These are phyloP conservation scores for Torulaspora maleeae DNA, from an alignment of 805 yeast genomes.

Conservation along the genomic window DNA sequence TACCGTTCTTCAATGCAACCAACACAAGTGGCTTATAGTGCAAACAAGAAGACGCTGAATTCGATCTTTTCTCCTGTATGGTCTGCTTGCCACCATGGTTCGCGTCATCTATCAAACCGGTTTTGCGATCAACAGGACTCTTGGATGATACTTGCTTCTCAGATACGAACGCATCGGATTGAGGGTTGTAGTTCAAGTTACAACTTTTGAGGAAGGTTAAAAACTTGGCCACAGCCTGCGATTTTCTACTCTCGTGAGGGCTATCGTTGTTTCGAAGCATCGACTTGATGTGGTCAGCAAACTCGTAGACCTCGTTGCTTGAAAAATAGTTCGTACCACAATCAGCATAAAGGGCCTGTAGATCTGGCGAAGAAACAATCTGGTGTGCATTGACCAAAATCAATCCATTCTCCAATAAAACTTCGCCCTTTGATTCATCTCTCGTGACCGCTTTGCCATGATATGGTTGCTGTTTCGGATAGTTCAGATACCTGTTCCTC, in stretches of 20 bases:
- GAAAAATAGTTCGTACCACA: conserved; percentile 54
- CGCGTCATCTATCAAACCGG: conserved; percentile 12
- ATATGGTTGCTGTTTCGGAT: conserved; percentile 10
- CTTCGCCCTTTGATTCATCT: conserved; percentile 15
- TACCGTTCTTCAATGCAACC: conserved; percentile 58
- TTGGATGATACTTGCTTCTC: conserved; percentile 19
- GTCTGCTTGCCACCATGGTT: conserved; percentile 4
- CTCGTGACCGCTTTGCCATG: conserved; percentile 2
- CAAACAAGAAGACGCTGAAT: conserved; percentile 28
- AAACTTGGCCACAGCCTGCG: conserved; percentile 25
- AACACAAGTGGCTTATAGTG: conserved; percentile 38
- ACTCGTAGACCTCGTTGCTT: conserved; percentile 37
- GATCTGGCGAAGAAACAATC: conserved; percentile 55
- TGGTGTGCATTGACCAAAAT: conserved; percentile 49
- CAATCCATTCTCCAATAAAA: conserved; percentile 56
- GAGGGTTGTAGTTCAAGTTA: conserved; percentile 42
- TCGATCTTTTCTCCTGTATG: conserved; percentile 14
- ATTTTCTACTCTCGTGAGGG: conserved; percentile 12
- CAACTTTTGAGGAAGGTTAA: conserved; percentile 41
- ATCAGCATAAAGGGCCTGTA: conserved; percentile 44
- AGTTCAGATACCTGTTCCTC: conserved; percentile 11
- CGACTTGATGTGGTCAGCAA: conserved; percentile 37
- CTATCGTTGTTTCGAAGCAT: conserved; percentile 16
- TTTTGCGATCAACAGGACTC: conserved; percentile 1
- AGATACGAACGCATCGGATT: conserved; percentile 34